Conservation (phyloP, 2,329 filamentous ascomycete genomes). For the Polytolypa hystricis region DNA sequence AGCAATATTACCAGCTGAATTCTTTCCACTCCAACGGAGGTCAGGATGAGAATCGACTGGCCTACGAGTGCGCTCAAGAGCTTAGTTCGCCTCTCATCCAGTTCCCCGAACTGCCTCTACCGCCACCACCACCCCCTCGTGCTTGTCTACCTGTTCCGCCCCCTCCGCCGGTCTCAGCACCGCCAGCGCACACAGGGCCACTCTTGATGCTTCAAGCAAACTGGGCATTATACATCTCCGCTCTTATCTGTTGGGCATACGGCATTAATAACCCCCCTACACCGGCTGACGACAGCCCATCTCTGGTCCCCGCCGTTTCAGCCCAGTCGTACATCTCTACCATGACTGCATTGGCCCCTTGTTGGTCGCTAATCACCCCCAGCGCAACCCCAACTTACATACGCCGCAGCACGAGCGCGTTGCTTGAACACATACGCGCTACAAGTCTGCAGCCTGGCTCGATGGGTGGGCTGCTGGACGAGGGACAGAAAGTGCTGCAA, state of each 20-base stretch:
- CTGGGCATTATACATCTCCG: conserved; percentile 24
- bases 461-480: conserved; percentile 25
- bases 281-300: neutral
- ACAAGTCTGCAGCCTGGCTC: conserved; percentile 15
- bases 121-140: neutral
- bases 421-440: conserved; percentile 22
- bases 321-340: conserved; percentile 15
- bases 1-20: neutral
- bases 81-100: too few relatives aligned
- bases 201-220: conserved; percentile 22
- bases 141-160: too few relatives aligned
- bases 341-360: conserved; percentile 13
- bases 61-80: too few relatives aligned
- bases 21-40: neutral
- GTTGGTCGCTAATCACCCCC: conserved; percentile 11
- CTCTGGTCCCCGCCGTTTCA: neutral
- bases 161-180: too few relatives aligned
- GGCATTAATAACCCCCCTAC: conserved; percentile 11
- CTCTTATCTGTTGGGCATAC: conserved; percentile 26
- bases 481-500: conserved; percentile 22
- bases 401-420: conserved; percentile 16
- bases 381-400: conserved; percentile 11
- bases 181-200: conserved; percentile 5
- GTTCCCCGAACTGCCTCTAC: neutral
- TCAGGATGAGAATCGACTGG: too few relatives aligned